Conservation (phyloP, 1,139 yeast genomes). For the Zygoascus sp. region DNA sequence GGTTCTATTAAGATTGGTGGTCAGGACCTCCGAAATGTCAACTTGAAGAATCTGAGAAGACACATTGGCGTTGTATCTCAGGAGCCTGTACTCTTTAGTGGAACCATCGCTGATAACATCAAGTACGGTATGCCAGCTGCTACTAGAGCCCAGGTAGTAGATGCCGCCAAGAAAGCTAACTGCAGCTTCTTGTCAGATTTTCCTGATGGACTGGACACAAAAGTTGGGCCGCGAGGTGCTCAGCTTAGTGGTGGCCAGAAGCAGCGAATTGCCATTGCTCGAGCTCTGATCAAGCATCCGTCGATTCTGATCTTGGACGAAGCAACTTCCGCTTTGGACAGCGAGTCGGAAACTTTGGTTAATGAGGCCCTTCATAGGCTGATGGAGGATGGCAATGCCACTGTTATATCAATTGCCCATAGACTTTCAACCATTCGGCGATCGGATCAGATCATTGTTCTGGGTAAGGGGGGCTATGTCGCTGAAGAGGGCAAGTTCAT, state of each 20-base stretch:
- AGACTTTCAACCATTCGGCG: slow-evolving; percentile 82
- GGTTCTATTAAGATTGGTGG: slow-evolving; percentile 70
- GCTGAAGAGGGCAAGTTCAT: slow-evolving; percentile 78
- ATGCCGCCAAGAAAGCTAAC: slow-evolving; percentile 75
- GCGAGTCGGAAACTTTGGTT: slow-evolving; percentile 82
- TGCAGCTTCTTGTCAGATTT: slow-evolving; percentile 69
- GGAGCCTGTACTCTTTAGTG: slow-evolving; percentile 89
- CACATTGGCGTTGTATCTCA: slow-evolving; percentile 87
- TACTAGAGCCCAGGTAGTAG: slow-evolving; percentile 57
- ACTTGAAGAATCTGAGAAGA: slow-evolving; percentile 67
- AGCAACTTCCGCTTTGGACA: slow-evolving; percentile 79
- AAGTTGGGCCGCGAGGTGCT: slow-evolving; percentile 83
- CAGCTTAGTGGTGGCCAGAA: slow-evolving; percentile 86
- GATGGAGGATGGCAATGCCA: slow-evolving; percentile 60
- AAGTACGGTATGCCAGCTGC: slow-evolving; percentile 64
- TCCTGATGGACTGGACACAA: slow-evolving; percentile 78
- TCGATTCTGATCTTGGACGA: slow-evolving; percentile 70
- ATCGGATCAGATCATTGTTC: slow-evolving; percentile 76
- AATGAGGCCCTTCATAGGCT: slow-evolving; percentile 55
- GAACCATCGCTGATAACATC: slow-evolving; percentile 81
- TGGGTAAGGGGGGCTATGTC: slow-evolving; percentile 71
- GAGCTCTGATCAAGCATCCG: slow-evolving; percentile 73
- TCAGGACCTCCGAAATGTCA: slow-evolving; percentile 60
- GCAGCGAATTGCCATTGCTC: slow-evolving; percentile 78
- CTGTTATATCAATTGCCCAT: slow-evolving; percentile 91